Conservation (phyloP, 441 rosid genomes). For the Arabidopsis lyrata region DNA sequence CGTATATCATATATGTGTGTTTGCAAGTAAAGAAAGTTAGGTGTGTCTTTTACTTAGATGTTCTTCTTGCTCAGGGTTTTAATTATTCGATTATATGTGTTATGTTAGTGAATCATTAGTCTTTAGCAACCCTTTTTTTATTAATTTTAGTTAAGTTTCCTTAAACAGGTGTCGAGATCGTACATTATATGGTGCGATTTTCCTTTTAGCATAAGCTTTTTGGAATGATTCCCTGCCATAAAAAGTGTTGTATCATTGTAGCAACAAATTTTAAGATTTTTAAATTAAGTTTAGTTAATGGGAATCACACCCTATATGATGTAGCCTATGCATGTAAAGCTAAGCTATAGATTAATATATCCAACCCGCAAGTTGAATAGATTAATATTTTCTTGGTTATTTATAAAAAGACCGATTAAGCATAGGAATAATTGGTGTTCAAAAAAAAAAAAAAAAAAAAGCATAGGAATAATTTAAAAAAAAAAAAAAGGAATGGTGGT, state of each 20-base stretch:
- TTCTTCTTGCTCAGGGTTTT: conserved; percentile 29
- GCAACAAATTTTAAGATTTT: conserved; percentile 30
- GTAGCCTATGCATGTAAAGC: conserved; percentile 36
- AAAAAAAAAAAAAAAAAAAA: no score
- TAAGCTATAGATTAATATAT: neutral
- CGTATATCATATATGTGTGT: neutral
- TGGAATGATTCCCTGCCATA: conserved; percentile 41
- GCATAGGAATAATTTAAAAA: no score
- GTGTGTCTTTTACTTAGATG: conserved; percentile 21
- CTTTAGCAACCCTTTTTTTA: neutral
- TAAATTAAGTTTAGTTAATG: conserved; percentile 24
- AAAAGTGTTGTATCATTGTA: conserved; percentile 32
- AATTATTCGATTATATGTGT: conserved; percentile 1
- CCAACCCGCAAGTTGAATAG: conserved; percentile 13
- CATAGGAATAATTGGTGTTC: no score
- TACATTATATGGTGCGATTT: conserved; percentile 26
- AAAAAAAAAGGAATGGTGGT: no score
- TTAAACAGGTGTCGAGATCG: conserved; percentile 37
- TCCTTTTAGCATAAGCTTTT: conserved; percentile 29
- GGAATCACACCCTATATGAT: conserved; percentile 40
- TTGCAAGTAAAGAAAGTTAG: conserved; percentile 11
- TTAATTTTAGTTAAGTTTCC: conserved; percentile 25
- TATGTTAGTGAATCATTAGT: conserved; percentile 5
- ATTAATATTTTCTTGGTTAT: neutral
- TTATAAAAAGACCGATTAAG: neutral